A percentile compares a stretch with the other conserved stretches of the same genome.
These are phyloP conservation scores for Tolypocladium pustulatum DNA, from an alignment of 2,329 filamentous ascomycete species.

Conservation along the genomic window DNA sequence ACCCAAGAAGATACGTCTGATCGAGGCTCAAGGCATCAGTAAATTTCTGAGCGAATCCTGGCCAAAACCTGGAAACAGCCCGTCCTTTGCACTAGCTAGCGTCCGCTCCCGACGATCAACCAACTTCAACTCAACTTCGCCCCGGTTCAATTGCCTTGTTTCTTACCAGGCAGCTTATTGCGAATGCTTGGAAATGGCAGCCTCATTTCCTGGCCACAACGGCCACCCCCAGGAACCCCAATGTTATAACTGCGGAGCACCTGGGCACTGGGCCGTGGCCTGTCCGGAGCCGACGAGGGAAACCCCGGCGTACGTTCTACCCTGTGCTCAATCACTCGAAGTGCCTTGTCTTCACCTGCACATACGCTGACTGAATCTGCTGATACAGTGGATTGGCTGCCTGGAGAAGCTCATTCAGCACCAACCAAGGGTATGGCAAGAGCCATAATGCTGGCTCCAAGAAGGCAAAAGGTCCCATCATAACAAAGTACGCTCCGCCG, in stretches of 20 bases:
- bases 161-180: neutral
- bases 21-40: neutral
- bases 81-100: neutral
- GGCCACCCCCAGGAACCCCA: constrained; percentile 24
- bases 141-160: neutral
- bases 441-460: constrained; percentile 18
- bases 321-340: neutral
- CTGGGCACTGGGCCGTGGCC: constrained; percentile 41
- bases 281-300: constrained; percentile 39
- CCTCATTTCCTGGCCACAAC: constrained; percentile 15
- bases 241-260: constrained; percentile 44
- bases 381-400: constrained; percentile 22
- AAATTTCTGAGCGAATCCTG: neutral
- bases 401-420: constrained; percentile 22
- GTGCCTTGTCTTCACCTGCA: no score
- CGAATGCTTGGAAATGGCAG: constrained; percentile 15
- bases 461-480: constrained; percentile 22
- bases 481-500: constrained; percentile 23
- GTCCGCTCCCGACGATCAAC: neutral
- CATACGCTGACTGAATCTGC: constrained; percentile 2
- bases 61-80: neutral
- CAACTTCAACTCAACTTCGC: neutral
- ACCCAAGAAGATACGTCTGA: neutral
- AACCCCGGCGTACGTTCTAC: constrained; percentile 31
- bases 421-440: constrained; percentile 13